A percentile compares a stretch with the other conserved stretches of the same genome.
phyloP scores from a whole-genome alignment of 805 yeast genomes.

The Novakomyces olei region DNA sequence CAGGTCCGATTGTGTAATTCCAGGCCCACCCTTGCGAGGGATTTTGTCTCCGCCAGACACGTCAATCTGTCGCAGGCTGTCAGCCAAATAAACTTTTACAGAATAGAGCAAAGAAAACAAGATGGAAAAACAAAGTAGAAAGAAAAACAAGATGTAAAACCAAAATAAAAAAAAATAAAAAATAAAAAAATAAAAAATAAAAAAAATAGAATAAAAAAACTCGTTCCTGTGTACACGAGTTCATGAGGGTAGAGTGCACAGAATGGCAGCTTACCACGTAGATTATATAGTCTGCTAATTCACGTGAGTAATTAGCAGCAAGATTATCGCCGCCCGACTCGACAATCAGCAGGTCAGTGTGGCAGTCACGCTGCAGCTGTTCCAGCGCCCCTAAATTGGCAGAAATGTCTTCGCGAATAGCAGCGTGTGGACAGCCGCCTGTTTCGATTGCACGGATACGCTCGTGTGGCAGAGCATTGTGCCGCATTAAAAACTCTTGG shows the following conservation, averaged over 20 bases:
- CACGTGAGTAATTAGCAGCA: conserved; percentile 4
- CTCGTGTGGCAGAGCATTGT: conserved; percentile 2
- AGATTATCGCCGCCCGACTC: conserved; percentile 4
- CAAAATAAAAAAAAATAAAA: not conserved
- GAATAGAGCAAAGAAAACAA: not conserved
- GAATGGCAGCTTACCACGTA: too few relatives aligned
- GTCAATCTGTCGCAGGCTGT: conserved; percentile 4
- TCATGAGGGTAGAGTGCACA: too few relatives aligned
- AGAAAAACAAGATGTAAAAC: not conserved
- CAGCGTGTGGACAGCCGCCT: conserved; percentile 5
- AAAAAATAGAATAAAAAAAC: not conserved
- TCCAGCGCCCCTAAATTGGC: conserved; percentile 4
- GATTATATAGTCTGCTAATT: conserved; percentile 4
- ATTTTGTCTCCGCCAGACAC: conserved; percentile 5
- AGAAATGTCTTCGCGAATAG: conserved; percentile 5
- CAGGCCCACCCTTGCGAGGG: conserved; percentile 5
- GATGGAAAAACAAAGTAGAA: not conserved
- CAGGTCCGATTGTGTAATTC: conserved; percentile 4
- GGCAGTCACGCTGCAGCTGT: conserved; percentile 2
- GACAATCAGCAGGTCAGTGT: conserved; percentile 3
- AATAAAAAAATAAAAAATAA: not conserved
- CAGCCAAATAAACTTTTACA: conserved; percentile 1
- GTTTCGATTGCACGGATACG: conserved; percentile 4
- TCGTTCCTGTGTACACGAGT: not conserved
- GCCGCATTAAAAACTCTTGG: conserved; percentile 3